These are phyloP conservation scores for Penicillium sp. DNA, from an alignment of 2,329 filamentous ascomycete genomes.

Conservation along the genomic window DNA sequence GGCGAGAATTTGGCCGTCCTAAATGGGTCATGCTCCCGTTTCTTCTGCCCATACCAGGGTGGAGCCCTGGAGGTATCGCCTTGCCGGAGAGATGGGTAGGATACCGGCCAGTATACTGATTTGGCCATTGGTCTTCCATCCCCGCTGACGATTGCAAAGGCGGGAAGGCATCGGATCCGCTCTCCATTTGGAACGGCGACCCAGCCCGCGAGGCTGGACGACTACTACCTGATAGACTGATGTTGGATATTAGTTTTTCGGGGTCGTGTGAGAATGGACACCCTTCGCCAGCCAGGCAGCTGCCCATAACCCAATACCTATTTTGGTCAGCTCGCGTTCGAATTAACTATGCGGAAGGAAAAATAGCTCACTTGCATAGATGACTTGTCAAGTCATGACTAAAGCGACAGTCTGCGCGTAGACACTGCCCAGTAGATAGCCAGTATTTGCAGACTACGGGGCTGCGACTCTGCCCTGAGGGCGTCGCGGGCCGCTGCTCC, in stretches of 20 bases:
- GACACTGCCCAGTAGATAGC: slow-evolving; percentile 89
- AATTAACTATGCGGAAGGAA: slow-evolving; percentile 4
- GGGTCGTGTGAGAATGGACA: slow-evolving; percentile 98
- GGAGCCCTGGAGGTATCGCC: slow-evolving; percentile 30
- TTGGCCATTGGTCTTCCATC: slow-evolving; percentile 56
- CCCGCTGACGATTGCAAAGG: slow-evolving; percentile 60
- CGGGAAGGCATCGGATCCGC: slow-evolving; percentile 74
- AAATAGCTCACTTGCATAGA: slow-evolving; percentile 82
- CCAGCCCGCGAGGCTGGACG: slow-evolving; percentile 54
- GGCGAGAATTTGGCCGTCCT: slow-evolving; percentile 72
- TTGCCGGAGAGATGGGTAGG: slow-evolving; percentile 45
- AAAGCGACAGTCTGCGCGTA: slow-evolving; percentile 92
- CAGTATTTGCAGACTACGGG: slow-evolving; percentile 97
- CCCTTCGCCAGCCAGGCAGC: slow-evolving; percentile 85
- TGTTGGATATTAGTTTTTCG: slow-evolving; percentile 73
- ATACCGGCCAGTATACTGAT: slow-evolving; percentile 44
- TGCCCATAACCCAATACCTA: slow-evolving; percentile 94
- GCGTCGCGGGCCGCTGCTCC: slow-evolving; percentile 69
- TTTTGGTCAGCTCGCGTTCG: slow-evolving; percentile 20
- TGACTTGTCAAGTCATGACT: slow-evolving; percentile 94
- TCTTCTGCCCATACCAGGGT: slow-evolving; percentile 31
- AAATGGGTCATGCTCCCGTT: slow-evolving; percentile 50
- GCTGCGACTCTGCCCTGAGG: slow-evolving; percentile 70
- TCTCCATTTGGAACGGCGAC: slow-evolving; percentile 69
- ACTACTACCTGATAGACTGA: slow-evolving; percentile 61